Conservation (phyloP, 2,329 filamentous ascomycete genomes). For the Pestalotiopsis sp. region DNA sequence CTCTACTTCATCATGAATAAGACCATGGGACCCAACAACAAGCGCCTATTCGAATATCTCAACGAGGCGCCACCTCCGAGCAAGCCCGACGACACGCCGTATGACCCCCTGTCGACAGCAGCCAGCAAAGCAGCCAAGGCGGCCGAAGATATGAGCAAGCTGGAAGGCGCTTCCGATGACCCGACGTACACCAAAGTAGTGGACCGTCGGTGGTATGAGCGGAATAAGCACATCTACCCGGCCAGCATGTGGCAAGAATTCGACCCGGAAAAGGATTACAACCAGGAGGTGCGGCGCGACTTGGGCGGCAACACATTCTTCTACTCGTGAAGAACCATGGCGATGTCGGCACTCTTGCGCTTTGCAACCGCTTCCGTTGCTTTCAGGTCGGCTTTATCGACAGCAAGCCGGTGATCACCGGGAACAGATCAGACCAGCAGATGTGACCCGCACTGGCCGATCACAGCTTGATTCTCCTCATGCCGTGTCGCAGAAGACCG, state of each 20-base stretch:
- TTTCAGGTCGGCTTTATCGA: too few species aligned
- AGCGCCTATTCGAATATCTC: conserved; percentile 76
- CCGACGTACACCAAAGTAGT: conserved; percentile 88
- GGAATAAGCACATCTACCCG: conserved; percentile 97
- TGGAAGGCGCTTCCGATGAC: conserved; percentile 80
- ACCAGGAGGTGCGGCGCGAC: conserved; percentile 77
- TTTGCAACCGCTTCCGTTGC: neutral
- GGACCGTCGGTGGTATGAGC: conserved; percentile 94
- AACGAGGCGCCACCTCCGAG: conserved; percentile 44
- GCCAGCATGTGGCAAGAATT: conserved; percentile 96
- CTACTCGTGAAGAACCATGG: conserved; percentile 55
- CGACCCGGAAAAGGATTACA: conserved; percentile 86
- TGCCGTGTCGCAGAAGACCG: neutral
- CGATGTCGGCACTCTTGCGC: neutral
- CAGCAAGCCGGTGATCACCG: too few species aligned
- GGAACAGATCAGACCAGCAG: neutral
- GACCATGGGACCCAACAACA: conserved; percentile 71
- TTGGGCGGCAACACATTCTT: conserved; percentile 92
- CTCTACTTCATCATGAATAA: conserved; percentile 96
- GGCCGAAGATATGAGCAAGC: conserved; percentile 52
- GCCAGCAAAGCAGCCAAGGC: conserved; percentile 35
- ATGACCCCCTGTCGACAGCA: conserved; percentile 41
- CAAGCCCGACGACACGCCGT: conserved; percentile 17
- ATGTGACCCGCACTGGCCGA: neutral
- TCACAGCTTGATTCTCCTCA: neutral